These are phyloP conservation scores for Arthrinium puccinioides DNA, from an alignment of 2,329 filamentous ascomycete species.

Conservation along the genomic window DNA sequence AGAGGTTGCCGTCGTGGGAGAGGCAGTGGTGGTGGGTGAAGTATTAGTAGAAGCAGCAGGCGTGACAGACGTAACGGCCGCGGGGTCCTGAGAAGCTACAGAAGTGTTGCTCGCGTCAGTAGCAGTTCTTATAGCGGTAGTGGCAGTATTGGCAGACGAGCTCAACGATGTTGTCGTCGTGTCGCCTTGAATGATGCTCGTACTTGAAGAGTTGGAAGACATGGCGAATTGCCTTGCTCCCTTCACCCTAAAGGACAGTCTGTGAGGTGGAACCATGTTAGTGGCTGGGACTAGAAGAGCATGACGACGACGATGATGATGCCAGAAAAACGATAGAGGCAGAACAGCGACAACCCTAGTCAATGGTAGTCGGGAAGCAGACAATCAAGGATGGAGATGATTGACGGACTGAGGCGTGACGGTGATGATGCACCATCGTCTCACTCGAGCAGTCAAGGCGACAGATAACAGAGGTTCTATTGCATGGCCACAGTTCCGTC, in stretches of 20 bases:
- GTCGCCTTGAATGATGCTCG: constrained; percentile 3
- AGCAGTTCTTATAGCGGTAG: background rate
- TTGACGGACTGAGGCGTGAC: background rate
- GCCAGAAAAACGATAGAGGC: too few relatives aligned
- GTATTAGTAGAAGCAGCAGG: background rate
- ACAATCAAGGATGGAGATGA: background rate
- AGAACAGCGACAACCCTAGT: too few relatives aligned
- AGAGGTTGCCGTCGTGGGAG: background rate
- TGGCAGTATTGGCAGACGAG: constrained; percentile 5
- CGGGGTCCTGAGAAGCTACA: background rate
- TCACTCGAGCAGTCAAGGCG: too few relatives aligned
- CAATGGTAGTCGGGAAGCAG: background rate
- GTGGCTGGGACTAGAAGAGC: background rate
- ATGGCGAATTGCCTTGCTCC: constrained; percentile 8
- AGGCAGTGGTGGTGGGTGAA: background rate
- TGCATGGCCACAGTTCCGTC: too few relatives aligned
- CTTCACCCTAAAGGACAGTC: constrained; percentile 5
- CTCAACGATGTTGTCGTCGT: constrained; percentile 5
- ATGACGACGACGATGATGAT: too few relatives aligned
- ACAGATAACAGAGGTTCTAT: too few relatives aligned
- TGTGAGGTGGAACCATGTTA: constrained; percentile 6
- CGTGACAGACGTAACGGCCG: background rate
- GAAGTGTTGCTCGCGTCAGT: constrained; percentile 2
- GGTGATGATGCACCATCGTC: background rate
- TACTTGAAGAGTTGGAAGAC: constrained; percentile 10